Percentiles rank a stretch among this genome's conserved stretches.
phyloP scores from a whole-genome alignment of 768 basidiomycete genomes.

The Agaricus blazei region DNA sequence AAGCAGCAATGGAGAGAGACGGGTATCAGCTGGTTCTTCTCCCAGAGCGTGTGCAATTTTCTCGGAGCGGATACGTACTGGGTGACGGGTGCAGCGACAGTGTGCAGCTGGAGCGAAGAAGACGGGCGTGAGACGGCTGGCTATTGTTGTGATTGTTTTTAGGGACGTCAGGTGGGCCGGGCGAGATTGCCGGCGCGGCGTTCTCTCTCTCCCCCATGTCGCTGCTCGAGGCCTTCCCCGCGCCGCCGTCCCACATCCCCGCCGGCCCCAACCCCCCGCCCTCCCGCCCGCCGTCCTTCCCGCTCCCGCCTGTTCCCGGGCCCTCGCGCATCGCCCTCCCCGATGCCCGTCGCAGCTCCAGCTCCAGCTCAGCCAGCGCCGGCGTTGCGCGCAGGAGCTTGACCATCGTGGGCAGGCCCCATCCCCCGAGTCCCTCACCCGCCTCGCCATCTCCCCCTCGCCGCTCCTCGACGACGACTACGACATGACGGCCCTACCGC shows the following conservation, averaged over 20 bases:
- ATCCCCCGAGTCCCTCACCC: neutral
- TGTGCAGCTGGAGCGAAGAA: no score
- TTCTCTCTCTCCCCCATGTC: no score
- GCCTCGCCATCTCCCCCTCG: conserved; percentile 20
- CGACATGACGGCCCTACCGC: conserved; percentile 12
- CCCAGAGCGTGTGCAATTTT: no score
- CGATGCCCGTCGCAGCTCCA: conserved; percentile 16
- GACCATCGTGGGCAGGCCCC: neutral
- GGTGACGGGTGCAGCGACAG: no score
- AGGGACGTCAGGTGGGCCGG: no score
- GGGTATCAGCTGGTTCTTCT: no score
- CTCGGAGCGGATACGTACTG: no score
- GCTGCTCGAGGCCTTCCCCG: conserved; percentile 35
- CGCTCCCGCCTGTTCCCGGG: conserved; percentile 64
- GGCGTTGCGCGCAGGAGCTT: neutral
- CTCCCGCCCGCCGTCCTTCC: conserved; percentile 49
- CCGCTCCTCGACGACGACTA: conserved; percentile 25
- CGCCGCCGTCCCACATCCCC: conserved; percentile 38
- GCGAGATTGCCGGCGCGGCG: no score
- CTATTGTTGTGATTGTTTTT: no score
- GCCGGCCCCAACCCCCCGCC: conserved; percentile 48
- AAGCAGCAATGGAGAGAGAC: no score
- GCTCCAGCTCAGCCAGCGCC: conserved; percentile 16
- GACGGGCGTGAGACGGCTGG: no score
- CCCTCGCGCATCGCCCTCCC: conserved; percentile 45